Evolutionary conservation across 768 basidiomycete genomes (phyloP), one percentile per base, ranked within the genome.

Genomic region (Tylopilus plumbeoviolaceoides): DNA sequence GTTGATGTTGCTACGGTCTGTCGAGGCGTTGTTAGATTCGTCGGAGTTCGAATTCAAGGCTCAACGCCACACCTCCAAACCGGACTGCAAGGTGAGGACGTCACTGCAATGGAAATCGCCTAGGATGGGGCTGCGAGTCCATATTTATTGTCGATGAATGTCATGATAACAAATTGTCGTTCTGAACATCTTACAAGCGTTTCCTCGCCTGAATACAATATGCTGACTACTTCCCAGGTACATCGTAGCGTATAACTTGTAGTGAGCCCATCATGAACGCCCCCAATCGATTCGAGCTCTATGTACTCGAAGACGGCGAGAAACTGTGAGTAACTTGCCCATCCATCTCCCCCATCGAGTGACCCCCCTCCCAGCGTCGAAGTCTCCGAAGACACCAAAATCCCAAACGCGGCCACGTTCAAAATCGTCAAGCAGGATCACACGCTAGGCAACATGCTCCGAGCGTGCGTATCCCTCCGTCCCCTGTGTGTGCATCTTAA

Each of bases 341-440:
- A 7, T 3, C 7, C 30, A 28, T 28, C 30, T 30, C 10, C 30
- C 30, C n/a, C n/a, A n/a, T n/a, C n/a, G n/a, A n/a, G n/a, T n/a
- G n/a, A n/a, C n/a, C n/a, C n/a, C n/a, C n/a, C 30, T 8, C 10
- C n/a, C 65, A 98, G 95, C 42, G 84, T 98, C 51, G 90, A 93
- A 63, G 78, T 98, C 41, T 83, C 80, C 0, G 95, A 98, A 71
- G 97, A 99, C 72, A 95, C 92, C 41, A 98, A 97, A 74, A 92
- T 98, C 56, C 95, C 95, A 0, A 97, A 98, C 63, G 94, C 97
- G 2, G 95, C 95, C 17, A 95, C 95, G 0, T 83, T 99, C 57
- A 92, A 91, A 62, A 78, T 99, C 61, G 78, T 91, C 55, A 98
- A 98, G 74, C 95, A 99, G 67, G 97, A 98, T 66, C 97, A 98